Evolutionary conservation across 371 early-diverging fungal genomes (phyloP).

Genomic region (Mortierella sp.): DNA sequence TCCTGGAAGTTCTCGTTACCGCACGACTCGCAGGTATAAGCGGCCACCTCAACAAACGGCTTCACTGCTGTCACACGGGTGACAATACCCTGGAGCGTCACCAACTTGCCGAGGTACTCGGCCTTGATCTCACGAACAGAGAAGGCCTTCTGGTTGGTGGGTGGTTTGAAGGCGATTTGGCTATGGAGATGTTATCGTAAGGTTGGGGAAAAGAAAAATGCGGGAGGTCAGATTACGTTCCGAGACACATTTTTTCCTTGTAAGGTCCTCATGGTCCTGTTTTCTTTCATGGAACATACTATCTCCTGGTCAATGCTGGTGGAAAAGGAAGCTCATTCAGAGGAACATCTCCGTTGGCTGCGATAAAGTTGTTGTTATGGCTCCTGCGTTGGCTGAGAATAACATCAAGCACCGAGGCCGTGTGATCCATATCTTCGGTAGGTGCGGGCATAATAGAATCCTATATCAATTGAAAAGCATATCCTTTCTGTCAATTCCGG

Average conservation of each 20-base stretch:
- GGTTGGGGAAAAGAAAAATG: neutral
- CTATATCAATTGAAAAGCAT: constrained; percentile 6
- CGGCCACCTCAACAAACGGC: constrained; percentile 92
- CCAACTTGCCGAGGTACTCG: constrained; percentile 87
- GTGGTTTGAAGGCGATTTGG: constrained; percentile 87
- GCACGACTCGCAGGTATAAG: constrained; percentile 97
- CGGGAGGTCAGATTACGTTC: neutral
- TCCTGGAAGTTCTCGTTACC: constrained; percentile 98
- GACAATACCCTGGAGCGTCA: constrained; percentile 95
- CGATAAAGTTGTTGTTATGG: constrained; percentile 68
- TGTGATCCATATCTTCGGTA: constrained; percentile 70
- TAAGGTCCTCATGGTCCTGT: neutral
- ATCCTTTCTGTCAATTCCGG: constrained; percentile 45
- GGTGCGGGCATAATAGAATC: constrained; percentile 79
- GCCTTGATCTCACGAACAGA: constrained; percentile 94
- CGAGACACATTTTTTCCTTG: neutral
- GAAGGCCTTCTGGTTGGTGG: constrained; percentile 64
- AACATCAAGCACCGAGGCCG: constrained; percentile 90
- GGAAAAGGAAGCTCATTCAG: constrained; percentile 71
- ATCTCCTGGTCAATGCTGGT: constrained; percentile 85
- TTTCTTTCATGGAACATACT: constrained; percentile 62
- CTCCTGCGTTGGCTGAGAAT: constrained; percentile 87
- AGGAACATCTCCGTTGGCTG: constrained; percentile 58
- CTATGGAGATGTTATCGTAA: constrained; percentile 56
- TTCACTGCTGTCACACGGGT: constrained; percentile 98